Evolutionary conservation across 2,329 filamentous ascomycete genomes (phyloP), one percentile per base, ranked within the genome.

Genomic region (Exophiala mesophila): DNA sequence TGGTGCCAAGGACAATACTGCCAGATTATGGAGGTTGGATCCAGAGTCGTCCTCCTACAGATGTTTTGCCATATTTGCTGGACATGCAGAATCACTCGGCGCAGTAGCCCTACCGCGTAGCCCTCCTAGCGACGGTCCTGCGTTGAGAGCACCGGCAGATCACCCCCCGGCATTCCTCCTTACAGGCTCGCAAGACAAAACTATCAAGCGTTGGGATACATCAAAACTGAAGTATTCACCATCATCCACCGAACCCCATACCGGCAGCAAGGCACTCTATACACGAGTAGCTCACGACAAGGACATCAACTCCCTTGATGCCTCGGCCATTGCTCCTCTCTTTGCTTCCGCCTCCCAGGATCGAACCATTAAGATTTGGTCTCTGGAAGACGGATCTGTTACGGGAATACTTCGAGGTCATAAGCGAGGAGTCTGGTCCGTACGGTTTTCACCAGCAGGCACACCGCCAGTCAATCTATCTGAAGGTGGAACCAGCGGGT

Each of bases 271-370:
- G 55, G 87, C 87, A 29, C 67, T 82, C 3, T 98, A 86, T 63
- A 97, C 92, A 1, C 79, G 92, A 43, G 94, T 96, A 64, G 92
- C 92, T 1, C 92, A 98, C 65, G 92, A 98, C 60, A 98, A 98
- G 62, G 92, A 98, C 55, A 98, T 98, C 66, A 98, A 98, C 57
- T 88, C 92, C 2, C 77, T 98, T 37, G 88, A 94, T 52, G 74
- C 92, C 8, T 86, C 88, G 51, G 76, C 80, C 16, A 73, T 77
- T 1, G 79, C 78, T 3, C 78, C 81, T n/a, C 67, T 96, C 1
- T 97, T 98, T 59, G 94, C 90, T 3, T 96, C 92, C 1, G 90
- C 92, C 20, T 97, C 90, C 4, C 92, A 98, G 66, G 92, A 98
- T 63, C 86, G 88, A 54, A 94, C 88, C 0, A 88, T 97, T 54